phyloP scores from a whole-genome alignment of 75 land plant genomes.

The Selaginella tamariscina region DNA sequence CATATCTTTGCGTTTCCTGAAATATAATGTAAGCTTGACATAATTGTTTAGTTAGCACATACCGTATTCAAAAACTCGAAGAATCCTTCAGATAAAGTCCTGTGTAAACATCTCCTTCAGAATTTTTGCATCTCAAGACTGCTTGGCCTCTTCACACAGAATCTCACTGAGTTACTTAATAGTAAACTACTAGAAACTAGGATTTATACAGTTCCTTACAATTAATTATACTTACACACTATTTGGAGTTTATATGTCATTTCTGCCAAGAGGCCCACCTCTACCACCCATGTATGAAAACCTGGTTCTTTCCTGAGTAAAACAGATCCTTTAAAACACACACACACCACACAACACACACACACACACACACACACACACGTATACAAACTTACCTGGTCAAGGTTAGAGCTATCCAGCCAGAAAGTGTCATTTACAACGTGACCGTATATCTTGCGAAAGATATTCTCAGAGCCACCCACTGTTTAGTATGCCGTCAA shows the following conservation, averaged over 20 bases:
- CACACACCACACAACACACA: neutral
- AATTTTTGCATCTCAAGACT: neutral
- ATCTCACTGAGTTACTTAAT: too few species aligned
- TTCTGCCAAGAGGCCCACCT: constrained; percentile 90
- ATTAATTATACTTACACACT: constrained; percentile 25
- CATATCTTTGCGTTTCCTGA: constrained; percentile 59
- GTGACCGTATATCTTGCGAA: constrained; percentile 58
- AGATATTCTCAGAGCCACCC: constrained; percentile 78
- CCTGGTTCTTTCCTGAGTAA: constrained; percentile 53
- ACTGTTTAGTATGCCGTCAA: constrained; percentile 40
- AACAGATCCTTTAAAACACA: neutral
- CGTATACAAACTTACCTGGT: constrained; percentile 38
- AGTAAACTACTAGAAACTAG: too few species aligned
- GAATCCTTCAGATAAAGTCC: neutral
- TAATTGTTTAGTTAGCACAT: too few species aligned
- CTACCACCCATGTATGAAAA: constrained; percentile 97
- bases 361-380: neutral
- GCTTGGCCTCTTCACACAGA: neutral
- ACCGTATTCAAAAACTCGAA: neutral
- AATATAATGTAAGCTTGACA: constrained; percentile 6
- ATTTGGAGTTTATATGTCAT: constrained; percentile 41
- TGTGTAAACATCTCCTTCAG: neutral
- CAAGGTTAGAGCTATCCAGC: constrained; percentile 82
- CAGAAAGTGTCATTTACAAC: constrained; percentile 72
- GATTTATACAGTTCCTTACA: neutral